These are phyloP conservation scores for Tetrapyrgos nigripes DNA, from an alignment of 1,284 basidiomycete species.

Conservation along the genomic window DNA sequence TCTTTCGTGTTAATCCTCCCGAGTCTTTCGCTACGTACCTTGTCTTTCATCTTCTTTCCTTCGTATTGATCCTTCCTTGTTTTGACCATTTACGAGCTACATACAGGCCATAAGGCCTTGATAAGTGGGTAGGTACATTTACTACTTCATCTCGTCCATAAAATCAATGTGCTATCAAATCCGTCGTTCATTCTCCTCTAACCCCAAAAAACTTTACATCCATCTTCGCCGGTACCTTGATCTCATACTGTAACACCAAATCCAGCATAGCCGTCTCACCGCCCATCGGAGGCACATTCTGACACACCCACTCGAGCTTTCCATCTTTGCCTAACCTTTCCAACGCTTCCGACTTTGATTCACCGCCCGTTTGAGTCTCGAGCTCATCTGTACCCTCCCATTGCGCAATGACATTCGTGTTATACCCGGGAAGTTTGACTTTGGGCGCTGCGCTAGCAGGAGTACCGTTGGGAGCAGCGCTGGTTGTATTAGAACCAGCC, in stretches of 20 bases:
- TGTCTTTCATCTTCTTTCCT: too few relatives aligned
- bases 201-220: neutral
- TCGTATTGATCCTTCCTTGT: too few relatives aligned
- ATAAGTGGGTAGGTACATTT: too few relatives aligned
- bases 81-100: too few relatives aligned
- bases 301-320: neutral
- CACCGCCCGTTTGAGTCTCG: too few relatives aligned
- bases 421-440: neutral
- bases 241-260: constrained; percentile 3
- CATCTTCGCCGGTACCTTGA: neutral
- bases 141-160: too few relatives aligned
- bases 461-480: neutral
- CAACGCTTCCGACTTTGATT: too few relatives aligned
- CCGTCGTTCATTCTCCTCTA: neutral
- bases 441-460: neutral
- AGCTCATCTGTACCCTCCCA: neutral
- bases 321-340: neutral
- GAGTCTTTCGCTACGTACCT: too few relatives aligned
- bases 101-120: too few relatives aligned
- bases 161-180: too few relatives aligned
- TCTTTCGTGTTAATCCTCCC: too few relatives aligned
- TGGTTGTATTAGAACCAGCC: neutral
- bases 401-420: neutral
- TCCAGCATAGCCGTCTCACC: too few relatives aligned
- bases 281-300: neutral